Base-by-base conservation (phyloP, 2,329 filamentous ascomycete genomes). In the Trichoderma sp. region DNA sequence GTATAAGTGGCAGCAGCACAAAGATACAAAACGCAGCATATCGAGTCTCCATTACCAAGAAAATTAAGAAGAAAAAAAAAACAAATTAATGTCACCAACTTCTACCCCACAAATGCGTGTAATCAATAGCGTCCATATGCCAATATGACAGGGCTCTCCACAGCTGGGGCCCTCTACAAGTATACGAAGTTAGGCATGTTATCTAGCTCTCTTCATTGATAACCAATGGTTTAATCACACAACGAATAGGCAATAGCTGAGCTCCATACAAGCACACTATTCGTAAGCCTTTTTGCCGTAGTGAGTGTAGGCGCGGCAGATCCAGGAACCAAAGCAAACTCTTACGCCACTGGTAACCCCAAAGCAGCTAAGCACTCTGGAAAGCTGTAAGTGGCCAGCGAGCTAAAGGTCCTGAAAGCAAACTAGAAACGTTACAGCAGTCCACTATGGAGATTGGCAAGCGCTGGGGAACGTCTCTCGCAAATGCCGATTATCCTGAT, bases 281-380 rank as follows among this genome's bases (percentile, higher is more conserved):
- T 10, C 32, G 11, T 32, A 54, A 64, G 30, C 46, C 60, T 13
- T 24, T 65, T 46, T 55, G 43, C 28, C 51, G 18, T 56, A 65
- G 51, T n/a, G 26, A 43, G 18, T 24, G 26, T 55, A 32, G 34
- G 26, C 18, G 8, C 24, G 61, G 49, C 51, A 65, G 51, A 55
- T 65, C 39, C 61, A 65, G 61, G 61, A 21, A 65, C 61, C 61
- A 43, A 30, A 18, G 49, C 24, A 55, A 65, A 65, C 49, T 18
- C 18, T 55, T 18, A 55, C 61, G 61, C 61, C 61, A 65, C 61
- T 32, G 10, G 32, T 26, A 39, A 46, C 34, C 61, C 51, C 51
- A 18, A 55, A 28, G 32, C 37, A 55, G 21, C 51, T 43, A 24
- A 32, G 51, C 37, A 34, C 51, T n/a, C 28, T 39, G 37, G 24